Base-by-base conservation (phyloP, 164 flowering plant species). In the Magnolia officinalis region DNA sequence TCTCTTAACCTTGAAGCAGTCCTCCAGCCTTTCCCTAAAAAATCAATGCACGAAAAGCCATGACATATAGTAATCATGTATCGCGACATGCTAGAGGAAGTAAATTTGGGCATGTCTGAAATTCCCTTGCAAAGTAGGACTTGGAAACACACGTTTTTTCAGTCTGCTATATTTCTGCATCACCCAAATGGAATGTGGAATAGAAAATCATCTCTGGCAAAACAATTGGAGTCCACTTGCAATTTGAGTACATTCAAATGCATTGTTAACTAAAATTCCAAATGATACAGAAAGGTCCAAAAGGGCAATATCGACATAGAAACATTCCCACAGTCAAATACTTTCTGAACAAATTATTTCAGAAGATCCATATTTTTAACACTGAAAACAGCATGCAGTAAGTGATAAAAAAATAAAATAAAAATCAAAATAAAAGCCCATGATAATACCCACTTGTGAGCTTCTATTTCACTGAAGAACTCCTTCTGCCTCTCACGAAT, bases 401-500 rank as follows among this genome's bases (percentile, higher is more conserved):
- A 8, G 61, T 55, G 11, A 55, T 11, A 10, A 11, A 55, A 16
- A 55, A 55, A 55, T 55, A 55, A 55, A 55, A 11, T 9, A 26
- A 26, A 26, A 26, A 26, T 26, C 1, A 26, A 26, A 26, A 26
- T 26, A 26, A 26, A 26, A 16, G 13, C 61, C 61, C 18, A 11
- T 55, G 13, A 11, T 21, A 63, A 77, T 13, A 81, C 89, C 70
- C 84, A 96, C 99, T 89, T 94, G 89, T 96, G 99, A 80, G 85
- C 82, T 88, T 96, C 99, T 63, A 96, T 80, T 80, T 94, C 98
- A 79, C 89, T 81, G 79, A 96, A 96, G 85, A 96, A 96, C 73
- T 96, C 98, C 85, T 94, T 96, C 85, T 96, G 99, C 87, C 98
- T 89, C 87, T 94, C 98, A 71, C 97, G 90, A 45, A 90, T 87